phyloP scores from a whole-genome alignment of 2,329 filamentous ascomycete species.

The Aspergillus costaricaensis region DNA sequence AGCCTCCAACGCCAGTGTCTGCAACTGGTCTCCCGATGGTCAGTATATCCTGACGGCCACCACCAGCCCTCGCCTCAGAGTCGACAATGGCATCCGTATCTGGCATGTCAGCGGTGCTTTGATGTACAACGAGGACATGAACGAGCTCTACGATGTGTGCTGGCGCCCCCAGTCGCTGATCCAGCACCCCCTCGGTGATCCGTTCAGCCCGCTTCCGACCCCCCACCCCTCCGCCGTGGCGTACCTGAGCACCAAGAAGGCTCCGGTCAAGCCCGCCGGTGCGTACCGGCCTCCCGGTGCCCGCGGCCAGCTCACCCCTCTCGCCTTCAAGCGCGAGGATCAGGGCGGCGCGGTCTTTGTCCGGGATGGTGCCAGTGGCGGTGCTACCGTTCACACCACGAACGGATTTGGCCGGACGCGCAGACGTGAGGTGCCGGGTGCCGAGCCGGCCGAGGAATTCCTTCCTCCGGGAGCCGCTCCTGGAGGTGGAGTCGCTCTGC shows the following conservation, averaged over 20 bases:
- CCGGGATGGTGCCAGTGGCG: constrained; percentile 71
- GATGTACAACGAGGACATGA: constrained; percentile 95
- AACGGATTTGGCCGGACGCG: constrained; percentile 79
- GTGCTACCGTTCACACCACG: constrained; percentile 43
- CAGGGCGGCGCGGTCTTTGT: constrained; percentile 89
- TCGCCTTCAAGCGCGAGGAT: constrained; percentile 97
- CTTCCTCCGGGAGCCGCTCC: constrained; percentile 69
- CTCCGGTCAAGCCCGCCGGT: constrained; percentile 93
- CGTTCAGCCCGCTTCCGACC: constrained; percentile 70
- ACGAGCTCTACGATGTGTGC: constrained; percentile 84
- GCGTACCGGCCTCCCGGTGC: constrained; percentile 95
- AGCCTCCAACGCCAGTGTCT: constrained; percentile 92
- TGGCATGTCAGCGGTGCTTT: constrained; percentile 88
- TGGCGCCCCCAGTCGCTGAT: constrained; percentile 77
- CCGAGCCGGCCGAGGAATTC: constrained; percentile 68
- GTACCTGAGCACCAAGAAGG: constrained; percentile 85
- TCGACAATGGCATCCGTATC: constrained; percentile 93
- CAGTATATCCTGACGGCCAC: constrained; percentile 97
- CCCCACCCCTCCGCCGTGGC: constrained; percentile 81
- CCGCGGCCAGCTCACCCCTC: constrained; percentile 80
- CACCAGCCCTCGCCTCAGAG: constrained; percentile 88
- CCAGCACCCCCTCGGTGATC: constrained; percentile 66
- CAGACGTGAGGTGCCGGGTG: constrained; percentile 81
- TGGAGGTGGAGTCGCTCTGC: constrained; percentile 66
- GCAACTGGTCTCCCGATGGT: constrained; percentile 96